These are phyloP conservation scores for Entomophthora muscae DNA, from an alignment of 371 early-diverging fungal genomes.

Conservation along the genomic window DNA sequence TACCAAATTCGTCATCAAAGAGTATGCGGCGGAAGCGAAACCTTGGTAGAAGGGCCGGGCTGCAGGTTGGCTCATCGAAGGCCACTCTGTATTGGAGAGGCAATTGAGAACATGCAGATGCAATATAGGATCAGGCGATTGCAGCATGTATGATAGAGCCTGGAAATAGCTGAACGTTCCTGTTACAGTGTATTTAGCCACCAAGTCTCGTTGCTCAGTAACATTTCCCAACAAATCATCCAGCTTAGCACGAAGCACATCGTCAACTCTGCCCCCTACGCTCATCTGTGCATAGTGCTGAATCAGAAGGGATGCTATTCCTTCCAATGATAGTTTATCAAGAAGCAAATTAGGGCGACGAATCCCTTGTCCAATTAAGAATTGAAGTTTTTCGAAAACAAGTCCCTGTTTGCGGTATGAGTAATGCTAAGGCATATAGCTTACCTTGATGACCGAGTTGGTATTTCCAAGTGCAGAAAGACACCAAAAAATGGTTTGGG, in stretches of 20 bases:
- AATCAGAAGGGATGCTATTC: background rate
- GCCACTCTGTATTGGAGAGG: background rate
- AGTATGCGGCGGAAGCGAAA: background rate
- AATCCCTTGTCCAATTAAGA: background rate
- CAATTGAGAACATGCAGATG: background rate
- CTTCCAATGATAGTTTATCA: background rate
- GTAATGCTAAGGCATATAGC: background rate
- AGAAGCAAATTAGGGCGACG: background rate
- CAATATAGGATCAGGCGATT: background rate
- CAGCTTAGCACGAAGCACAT: background rate
- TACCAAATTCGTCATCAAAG: background rate
- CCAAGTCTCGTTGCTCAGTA: background rate
- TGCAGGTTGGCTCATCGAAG: background rate
- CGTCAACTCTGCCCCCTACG: background rate
- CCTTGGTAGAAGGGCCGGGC: background rate
- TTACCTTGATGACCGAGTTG: background rate
- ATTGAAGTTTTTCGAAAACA: background rate
- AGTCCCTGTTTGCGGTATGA: background rate
- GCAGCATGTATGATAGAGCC: background rate
- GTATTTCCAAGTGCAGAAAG: background rate
- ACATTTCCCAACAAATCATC: background rate
- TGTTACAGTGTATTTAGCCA: background rate
- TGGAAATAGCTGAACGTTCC: background rate
- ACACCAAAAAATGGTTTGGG: background rate
- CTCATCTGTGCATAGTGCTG: background rate